Evolutionary conservation across 352 stramenopile genomes (phyloP).

Genomic region (Albugo candida): DNA sequence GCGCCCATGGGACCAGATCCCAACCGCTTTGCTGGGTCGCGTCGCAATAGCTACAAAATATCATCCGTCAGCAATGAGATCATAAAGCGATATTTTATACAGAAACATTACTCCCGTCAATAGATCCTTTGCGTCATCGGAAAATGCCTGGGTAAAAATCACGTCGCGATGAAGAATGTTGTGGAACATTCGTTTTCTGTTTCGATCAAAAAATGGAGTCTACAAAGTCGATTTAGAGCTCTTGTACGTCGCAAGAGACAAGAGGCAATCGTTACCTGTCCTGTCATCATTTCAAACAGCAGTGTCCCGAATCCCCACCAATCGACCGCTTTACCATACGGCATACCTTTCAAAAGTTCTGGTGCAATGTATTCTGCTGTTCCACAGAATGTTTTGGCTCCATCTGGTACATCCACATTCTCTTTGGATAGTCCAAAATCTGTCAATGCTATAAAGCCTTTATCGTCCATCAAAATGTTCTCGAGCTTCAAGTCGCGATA

Average conservation of each 20-base stretch:
- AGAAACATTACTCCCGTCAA: slow-evolving; percentile 26
- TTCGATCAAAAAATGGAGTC: slow-evolving; percentile 90
- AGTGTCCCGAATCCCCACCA: slow-evolving; percentile 89
- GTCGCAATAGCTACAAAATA: slow-evolving; percentile 31
- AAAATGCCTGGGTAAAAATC: slow-evolving; percentile 74
- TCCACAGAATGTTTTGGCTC: slow-evolving; percentile 84
- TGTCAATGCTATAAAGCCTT: slow-evolving; percentile 83
- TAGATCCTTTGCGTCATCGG: slow-evolving; percentile 70
- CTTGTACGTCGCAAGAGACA: background rate
- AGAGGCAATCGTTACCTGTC: slow-evolving; percentile 16
- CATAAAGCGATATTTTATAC: background rate
- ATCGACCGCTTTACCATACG: slow-evolving; percentile 82
- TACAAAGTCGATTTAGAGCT: slow-evolving; percentile 10
- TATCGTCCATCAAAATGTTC: slow-evolving; percentile 89
- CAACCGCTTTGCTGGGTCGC: slow-evolving; percentile 66
- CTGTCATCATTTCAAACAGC: slow-evolving; percentile 91
- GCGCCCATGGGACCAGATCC: slow-evolving; percentile 60
- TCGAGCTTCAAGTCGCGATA: slow-evolving; percentile 91
- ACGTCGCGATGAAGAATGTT: slow-evolving; percentile 83
- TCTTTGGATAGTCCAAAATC: slow-evolving; percentile 88
- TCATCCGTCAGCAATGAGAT: background rate
- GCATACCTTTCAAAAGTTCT: slow-evolving; percentile 75
- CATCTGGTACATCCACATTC: slow-evolving; percentile 72
- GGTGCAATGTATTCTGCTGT: slow-evolving; percentile 87
- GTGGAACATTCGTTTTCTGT: slow-evolving; percentile 89